These are phyloP conservation scores for Colletotrichum salicis DNA, from an alignment of 2,329 filamentous ascomycete species.

Conservation along the genomic window DNA sequence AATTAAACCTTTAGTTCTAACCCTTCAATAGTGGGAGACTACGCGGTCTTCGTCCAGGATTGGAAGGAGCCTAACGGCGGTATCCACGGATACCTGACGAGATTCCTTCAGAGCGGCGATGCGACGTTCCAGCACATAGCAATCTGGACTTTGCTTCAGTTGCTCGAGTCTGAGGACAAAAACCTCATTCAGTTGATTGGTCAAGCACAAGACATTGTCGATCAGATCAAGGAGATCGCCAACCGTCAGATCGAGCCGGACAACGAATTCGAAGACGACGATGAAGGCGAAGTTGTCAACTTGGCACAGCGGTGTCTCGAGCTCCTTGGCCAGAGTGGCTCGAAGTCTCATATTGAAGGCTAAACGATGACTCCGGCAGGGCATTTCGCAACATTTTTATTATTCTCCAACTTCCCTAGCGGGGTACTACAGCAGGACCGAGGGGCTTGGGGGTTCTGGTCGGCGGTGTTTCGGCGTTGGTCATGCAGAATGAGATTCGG, in stretches of 20 bases:
- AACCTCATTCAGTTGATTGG: slow-evolving; percentile 88
- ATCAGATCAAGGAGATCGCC: slow-evolving; percentile 91
- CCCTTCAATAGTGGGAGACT: slow-evolving; percentile 83
- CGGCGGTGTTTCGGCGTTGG: slow-evolving; percentile 35
- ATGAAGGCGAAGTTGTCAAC: slow-evolving; percentile 91
- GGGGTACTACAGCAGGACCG: slow-evolving; percentile 24
- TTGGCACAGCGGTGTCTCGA: slow-evolving; percentile 92
- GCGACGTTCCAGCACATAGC: slow-evolving; percentile 99
- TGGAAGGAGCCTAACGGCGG: slow-evolving; percentile 94
- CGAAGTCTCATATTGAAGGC: slow-evolving; percentile 85
- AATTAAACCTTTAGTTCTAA: slow-evolving; percentile 31
- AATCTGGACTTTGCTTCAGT: slow-evolving; percentile 95
- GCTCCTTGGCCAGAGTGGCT: slow-evolving; percentile 78
- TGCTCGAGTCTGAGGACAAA: slow-evolving; percentile 94
- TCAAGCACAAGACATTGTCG: slow-evolving; percentile 89
- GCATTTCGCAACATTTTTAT: slow-evolving; percentile 15
- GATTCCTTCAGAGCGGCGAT: slow-evolving; percentile 93
- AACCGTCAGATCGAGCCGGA: slow-evolving; percentile 90
- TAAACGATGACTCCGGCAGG: slow-evolving; percentile 51
- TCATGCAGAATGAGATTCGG: slow-evolving; percentile 36
- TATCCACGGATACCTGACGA: slow-evolving; percentile 92
- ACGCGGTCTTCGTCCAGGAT: slow-evolving; percentile 93
- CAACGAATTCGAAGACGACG: slow-evolving; percentile 86
- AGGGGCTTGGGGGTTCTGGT: slow-evolving; percentile 24
- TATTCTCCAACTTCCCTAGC: slow-evolving; percentile 23